Evolutionary conservation across 2,329 filamentous ascomycete genomes (phyloP).

Genomic region (Scleromitrula shiraiana): DNA sequence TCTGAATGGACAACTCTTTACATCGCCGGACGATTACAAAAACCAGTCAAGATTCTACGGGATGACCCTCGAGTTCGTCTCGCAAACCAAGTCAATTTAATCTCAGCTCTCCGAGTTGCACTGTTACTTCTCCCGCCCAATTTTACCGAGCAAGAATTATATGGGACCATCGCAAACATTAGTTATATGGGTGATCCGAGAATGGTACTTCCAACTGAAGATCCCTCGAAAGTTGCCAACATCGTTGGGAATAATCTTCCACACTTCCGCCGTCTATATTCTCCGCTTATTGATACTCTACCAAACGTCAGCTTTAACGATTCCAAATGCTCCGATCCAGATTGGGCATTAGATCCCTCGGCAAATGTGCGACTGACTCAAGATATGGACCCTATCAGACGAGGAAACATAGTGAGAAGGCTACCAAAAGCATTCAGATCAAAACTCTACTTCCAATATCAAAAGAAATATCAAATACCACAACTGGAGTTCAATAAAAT

Average conservation of each 20-base stretch:
- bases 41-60: slow-evolving; percentile 93
- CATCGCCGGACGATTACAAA: slow-evolving; percentile 90
- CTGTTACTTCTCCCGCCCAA: slow-evolving; percentile 74
- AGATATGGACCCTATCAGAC: slow-evolving; percentile 85
- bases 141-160: slow-evolving; percentile 83
- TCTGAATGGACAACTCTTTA: slow-evolving; percentile 91
- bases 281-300: slow-evolving; percentile 78
- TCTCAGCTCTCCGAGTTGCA: slow-evolving; percentile 84
- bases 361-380: slow-evolving; percentile 66
- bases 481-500: slow-evolving; percentile 76
- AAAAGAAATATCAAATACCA: slow-evolving; percentile 81
- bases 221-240: slow-evolving; percentile 86
- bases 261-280: slow-evolving; percentile 87
- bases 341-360: slow-evolving; percentile 56
- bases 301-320: slow-evolving; percentile 80
- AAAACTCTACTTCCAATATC: slow-evolving; percentile 91
- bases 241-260: slow-evolving; percentile 88
- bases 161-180: slow-evolving; percentile 83
- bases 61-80: slow-evolving; percentile 89
- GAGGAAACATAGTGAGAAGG: slow-evolving; percentile 93
- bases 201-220: slow-evolving; percentile 84
- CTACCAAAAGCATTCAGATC: slow-evolving; percentile 80
- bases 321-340: slow-evolving; percentile 44
- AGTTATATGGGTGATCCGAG: slow-evolving; percentile 95
- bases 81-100: slow-evolving; percentile 90